phyloP scores from a whole-genome alignment of 2,329 filamentous ascomycete species.

The Pezicula carpinea region DNA sequence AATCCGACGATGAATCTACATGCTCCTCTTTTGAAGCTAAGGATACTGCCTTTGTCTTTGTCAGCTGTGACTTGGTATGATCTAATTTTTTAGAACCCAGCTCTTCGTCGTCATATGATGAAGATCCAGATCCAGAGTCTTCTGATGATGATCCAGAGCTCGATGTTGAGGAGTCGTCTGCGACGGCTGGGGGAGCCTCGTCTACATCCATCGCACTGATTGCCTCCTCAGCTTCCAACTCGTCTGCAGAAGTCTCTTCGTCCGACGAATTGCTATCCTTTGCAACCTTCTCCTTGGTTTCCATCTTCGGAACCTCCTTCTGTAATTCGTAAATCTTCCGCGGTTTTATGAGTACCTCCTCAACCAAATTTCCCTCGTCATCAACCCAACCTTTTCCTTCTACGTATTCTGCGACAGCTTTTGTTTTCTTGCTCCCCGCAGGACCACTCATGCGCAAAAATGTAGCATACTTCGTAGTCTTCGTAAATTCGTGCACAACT shows the following conservation, averaged over 20 bases:
- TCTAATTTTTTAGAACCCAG: too few species aligned
- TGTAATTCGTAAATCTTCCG: too few species aligned
- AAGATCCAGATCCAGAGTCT: slow-evolving; percentile 5
- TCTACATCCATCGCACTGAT: not conserved
- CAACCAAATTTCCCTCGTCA: slow-evolving; percentile 69
- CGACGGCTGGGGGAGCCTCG: not conserved
- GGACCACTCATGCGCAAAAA: slow-evolving; percentile 60
- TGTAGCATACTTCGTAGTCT: slow-evolving; percentile 74
- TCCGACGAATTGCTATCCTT: not conserved
- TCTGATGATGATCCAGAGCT: slow-evolving; percentile 20
- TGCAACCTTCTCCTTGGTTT: not conserved
- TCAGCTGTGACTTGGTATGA: too few species aligned
- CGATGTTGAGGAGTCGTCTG: slow-evolving; percentile 18
- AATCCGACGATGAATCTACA: too few species aligned
- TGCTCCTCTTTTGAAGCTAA: too few species aligned
- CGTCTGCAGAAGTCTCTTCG: slow-evolving; percentile 21
- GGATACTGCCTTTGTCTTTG: too few species aligned
- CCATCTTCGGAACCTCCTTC: slow-evolving; percentile 19
- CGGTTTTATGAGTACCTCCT: slow-evolving; percentile 34
- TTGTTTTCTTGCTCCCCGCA: slow-evolving; percentile 36
- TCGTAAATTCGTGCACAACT: slow-evolving; percentile 84
- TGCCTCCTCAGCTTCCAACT: slow-evolving; percentile 8
- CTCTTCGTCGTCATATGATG: slow-evolving; percentile 7
- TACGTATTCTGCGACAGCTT: slow-evolving; percentile 60
- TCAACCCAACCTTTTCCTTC: slow-evolving; percentile 89